Percentiles rank a stretch among this genome's conserved stretches.
These are phyloP conservation scores for Pharus latifolius DNA, from an alignment of 176 grass and related monocot species.

Conservation along the genomic window DNA sequence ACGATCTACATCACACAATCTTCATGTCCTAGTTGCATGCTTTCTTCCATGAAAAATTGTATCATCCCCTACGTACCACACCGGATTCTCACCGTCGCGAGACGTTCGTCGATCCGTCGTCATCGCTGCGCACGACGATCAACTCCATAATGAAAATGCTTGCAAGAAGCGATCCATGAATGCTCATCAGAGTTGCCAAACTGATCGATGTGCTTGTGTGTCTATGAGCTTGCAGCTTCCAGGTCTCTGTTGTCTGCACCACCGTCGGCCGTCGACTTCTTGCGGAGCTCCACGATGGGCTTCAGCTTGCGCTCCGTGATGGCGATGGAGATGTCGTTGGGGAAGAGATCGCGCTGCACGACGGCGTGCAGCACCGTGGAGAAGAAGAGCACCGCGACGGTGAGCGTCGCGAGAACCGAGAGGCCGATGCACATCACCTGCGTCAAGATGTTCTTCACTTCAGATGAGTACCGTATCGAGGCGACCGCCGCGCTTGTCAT, in stretches of 20 bases:
- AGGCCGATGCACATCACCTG: constrained; percentile 54
- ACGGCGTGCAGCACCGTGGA: constrained; percentile 68
- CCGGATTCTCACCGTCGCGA: too few species aligned
- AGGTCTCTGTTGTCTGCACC: background rate
- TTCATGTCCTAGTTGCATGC: too few species aligned
- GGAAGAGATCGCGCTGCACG: constrained; percentile 74
- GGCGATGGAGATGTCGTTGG: constrained; percentile 97
- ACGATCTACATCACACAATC: too few species aligned
- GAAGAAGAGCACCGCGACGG: constrained; percentile 41
- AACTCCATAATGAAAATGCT: too few species aligned
- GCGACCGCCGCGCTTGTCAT: constrained; percentile 84
- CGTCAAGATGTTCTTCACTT: constrained; percentile 72
- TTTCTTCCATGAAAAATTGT: too few species aligned
- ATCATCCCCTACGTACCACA: too few species aligned
- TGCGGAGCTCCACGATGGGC: background rate
- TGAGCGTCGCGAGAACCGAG: constrained; percentile 36
- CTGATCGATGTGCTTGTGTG: too few species aligned
- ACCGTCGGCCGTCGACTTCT: background rate
- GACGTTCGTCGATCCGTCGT: too few species aligned
- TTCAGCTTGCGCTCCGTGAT: constrained; percentile 42
- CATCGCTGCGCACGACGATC: too few species aligned
- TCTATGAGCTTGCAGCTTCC: too few species aligned
- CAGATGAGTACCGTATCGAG: constrained; percentile 63
- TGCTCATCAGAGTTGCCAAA: too few species aligned
- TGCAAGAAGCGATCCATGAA: too few species aligned